Percentiles rank a stretch among this genome's conserved stretches.
phyloP scores from a whole-genome alignment of 2,329 filamentous ascomycete genomes.

The Pseudogymnoascus sp. region DNA sequence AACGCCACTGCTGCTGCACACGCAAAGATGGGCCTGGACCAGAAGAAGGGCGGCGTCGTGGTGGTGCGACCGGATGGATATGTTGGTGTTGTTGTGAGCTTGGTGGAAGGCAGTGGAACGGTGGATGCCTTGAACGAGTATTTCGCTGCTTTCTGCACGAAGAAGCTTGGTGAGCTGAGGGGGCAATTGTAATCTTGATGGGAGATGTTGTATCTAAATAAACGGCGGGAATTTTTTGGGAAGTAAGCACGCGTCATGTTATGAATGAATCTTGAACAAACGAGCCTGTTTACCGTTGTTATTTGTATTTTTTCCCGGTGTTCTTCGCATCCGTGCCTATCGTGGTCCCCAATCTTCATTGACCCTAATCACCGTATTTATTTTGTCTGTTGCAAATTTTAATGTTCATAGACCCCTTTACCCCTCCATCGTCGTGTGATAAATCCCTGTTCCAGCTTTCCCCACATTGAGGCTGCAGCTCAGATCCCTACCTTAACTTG shows the following conservation, averaged over 20 bases:
- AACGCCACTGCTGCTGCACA: conserved; percentile 69
- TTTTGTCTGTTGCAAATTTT: not conserved
- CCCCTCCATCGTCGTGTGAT: not conserved
- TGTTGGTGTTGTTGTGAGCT: conserved; percentile 65
- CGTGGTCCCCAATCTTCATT: not conserved
- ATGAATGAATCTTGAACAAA: not conserved
- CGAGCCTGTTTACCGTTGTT: not conserved
- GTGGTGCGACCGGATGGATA: conserved; percentile 85
- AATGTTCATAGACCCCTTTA: not conserved
- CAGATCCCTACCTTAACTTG: conserved; percentile 3
- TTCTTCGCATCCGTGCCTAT: not conserved
- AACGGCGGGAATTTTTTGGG: not conserved
- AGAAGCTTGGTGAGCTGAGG: conserved; percentile 40
- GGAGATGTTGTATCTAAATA: not conserved
- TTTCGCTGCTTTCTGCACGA: conserved; percentile 66
- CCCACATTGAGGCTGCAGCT: not conserved
- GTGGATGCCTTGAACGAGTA: conserved; percentile 77
- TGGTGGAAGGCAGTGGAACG: conserved; percentile 71
- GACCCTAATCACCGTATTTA: not conserved
- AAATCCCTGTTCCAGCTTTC: conserved; percentile 1
- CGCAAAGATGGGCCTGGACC: conserved; percentile 74
- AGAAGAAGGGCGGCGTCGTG: conserved; percentile 68
- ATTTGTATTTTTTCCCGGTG: not conserved
- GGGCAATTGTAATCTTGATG: conserved; percentile 33
- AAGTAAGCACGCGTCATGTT: not conserved